These are phyloP conservation scores for Chondrus crispus DNA, from an alignment of 23 red algal genomes.

Conservation along the genomic window DNA sequence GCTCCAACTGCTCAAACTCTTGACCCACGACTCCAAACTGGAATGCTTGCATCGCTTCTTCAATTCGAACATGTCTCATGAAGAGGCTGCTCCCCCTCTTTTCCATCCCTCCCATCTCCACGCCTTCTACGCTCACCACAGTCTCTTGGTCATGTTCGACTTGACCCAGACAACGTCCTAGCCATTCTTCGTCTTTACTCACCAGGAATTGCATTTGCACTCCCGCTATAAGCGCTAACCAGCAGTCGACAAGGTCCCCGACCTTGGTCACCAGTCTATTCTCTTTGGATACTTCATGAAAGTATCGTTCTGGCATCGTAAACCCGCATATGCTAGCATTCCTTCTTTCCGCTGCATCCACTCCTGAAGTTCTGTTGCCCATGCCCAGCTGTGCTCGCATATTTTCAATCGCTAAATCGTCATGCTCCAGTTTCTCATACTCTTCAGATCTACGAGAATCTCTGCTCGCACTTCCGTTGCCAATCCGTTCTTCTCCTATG, in stretches of 20 bases:
- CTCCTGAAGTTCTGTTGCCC: too few relatives aligned
- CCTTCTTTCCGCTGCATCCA: too few relatives aligned
- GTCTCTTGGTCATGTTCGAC: not conserved
- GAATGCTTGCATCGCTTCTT: not conserved
- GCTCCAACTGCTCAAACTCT: not conserved
- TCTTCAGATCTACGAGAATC: too few relatives aligned
- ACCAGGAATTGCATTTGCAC: not conserved
- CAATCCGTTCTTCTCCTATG: not conserved
- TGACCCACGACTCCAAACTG: too few relatives aligned
- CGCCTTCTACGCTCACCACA: too few relatives aligned
- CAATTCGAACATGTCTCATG: not conserved
- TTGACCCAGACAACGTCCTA: not conserved
- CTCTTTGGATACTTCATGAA: not conserved
- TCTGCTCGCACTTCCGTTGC: too few relatives aligned
- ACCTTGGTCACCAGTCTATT: conserved; percentile 26
- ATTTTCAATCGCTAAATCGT: too few relatives aligned
- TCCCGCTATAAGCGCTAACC: not conserved
- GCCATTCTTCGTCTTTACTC: not conserved
- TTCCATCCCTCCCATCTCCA: too few relatives aligned
- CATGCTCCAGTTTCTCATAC: too few relatives aligned
- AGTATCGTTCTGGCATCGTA: too few relatives aligned
- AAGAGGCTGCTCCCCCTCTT: not conserved
- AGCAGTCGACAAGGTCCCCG: conserved; percentile 29
- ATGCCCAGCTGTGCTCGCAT: too few relatives aligned
- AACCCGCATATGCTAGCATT: too few relatives aligned